Percentiles rank a stretch among this genome's conserved stretches.
Evolutionary conservation across 192 early-diverging fungal genomes (phyloP).

Genomic region (Jimgerdemannia flammicorona): DNA sequence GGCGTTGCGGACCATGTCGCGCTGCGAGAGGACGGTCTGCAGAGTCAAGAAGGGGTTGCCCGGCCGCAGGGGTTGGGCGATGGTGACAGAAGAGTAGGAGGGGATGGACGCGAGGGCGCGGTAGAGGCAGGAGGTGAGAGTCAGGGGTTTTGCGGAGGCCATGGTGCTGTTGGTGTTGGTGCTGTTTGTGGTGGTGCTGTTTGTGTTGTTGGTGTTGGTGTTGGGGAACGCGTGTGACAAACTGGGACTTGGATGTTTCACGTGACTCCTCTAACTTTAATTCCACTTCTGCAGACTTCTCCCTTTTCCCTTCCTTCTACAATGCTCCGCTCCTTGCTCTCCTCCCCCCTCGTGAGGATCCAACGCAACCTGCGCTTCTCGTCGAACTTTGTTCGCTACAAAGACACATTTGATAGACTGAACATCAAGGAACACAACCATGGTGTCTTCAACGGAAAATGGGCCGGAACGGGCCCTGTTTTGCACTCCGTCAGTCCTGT

Average conservation of each 20-base stretch:
- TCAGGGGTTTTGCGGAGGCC: constrained; percentile 3
- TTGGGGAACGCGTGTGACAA: too few relatives aligned
- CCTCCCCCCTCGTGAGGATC: background rate
- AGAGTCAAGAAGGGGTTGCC: constrained; percentile 19
- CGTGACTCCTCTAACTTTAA: background rate
- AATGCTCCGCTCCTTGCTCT: background rate
- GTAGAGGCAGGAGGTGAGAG: constrained; percentile 29
- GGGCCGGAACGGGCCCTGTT: constrained; percentile 61
- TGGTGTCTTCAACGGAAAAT: constrained; percentile 74
- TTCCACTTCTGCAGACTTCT: background rate
- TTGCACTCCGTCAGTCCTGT: constrained; percentile 67
- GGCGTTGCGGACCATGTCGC: constrained; percentile 49
- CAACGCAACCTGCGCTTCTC: constrained; percentile 9
- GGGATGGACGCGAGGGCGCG: constrained; percentile 29
- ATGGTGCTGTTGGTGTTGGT: background rate
- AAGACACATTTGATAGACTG: constrained; percentile 51
- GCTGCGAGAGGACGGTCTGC: constrained; percentile 28
- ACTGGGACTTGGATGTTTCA: too few relatives aligned
- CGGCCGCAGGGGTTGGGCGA: constrained; percentile 28
- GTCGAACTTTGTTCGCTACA: constrained; percentile 33
- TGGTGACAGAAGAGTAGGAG: constrained; percentile 22
- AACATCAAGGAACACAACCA: constrained; percentile 63
- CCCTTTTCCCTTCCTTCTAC: background rate
- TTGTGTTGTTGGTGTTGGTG: too few relatives aligned
- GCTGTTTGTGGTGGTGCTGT: too few relatives aligned